These are phyloP conservation scores for Buddleja alternifolia DNA, from an alignment of 257 asterid genomes.

Conservation along the genomic window DNA sequence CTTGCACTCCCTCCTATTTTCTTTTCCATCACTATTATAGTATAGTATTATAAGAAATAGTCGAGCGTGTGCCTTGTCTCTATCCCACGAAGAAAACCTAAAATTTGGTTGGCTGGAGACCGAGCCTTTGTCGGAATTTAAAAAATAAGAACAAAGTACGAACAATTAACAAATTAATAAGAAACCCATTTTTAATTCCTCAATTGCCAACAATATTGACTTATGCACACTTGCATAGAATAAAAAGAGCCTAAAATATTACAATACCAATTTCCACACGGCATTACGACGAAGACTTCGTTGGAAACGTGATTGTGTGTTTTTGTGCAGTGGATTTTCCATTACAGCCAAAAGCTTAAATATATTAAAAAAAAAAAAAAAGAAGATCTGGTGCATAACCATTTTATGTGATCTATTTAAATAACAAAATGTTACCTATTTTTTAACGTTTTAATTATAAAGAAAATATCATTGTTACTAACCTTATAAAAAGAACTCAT, in stretches of 20 bases:
- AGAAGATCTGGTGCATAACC: slow-evolving; percentile 4
- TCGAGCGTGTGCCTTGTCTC: neutral
- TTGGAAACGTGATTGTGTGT: neutral
- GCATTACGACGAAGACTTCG: slow-evolving; percentile 19
- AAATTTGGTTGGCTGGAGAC: neutral
- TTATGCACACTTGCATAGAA: neutral
- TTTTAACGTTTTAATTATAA: too few relatives aligned
- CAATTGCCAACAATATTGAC: neutral
- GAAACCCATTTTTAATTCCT: neutral
- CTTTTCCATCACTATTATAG: too few relatives aligned
- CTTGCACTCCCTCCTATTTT: too few relatives aligned
- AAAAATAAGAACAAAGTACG: neutral
- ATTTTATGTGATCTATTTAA: neutral
- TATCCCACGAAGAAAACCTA: neutral
- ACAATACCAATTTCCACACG: slow-evolving; percentile 27
- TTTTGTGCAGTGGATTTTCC: neutral
- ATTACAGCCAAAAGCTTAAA: neutral
- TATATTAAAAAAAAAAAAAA: neutral
- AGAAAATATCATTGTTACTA: too few relatives aligned
- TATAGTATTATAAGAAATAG: neutral
- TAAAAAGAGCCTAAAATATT: slow-evolving; percentile 17
- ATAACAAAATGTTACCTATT: too few relatives aligned
- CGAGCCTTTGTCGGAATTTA: neutral
- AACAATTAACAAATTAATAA: neutral
- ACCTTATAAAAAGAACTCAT: too few relatives aligned